Conservation (phyloP, 2,329 filamentous ascomycete genomes). For the Trichothecium roseum region DNA sequence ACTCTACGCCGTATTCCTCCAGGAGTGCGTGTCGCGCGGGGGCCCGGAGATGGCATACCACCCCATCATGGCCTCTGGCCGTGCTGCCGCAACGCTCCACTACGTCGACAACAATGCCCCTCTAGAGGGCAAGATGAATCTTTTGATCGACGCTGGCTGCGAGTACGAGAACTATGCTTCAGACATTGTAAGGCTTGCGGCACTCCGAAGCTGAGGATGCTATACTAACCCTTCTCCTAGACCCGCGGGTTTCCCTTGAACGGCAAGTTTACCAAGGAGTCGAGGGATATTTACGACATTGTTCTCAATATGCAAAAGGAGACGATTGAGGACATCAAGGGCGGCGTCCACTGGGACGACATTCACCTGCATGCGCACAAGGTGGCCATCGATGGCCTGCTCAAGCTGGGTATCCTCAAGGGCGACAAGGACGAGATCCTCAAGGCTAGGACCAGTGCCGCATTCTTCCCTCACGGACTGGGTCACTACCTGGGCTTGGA, state of each 20-base stretch:
- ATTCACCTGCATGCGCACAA: conserved; percentile 72
- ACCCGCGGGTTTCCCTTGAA: conserved; percentile 80
- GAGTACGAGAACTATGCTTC: conserved; percentile 67
- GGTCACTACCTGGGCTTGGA: conserved; percentile 91
- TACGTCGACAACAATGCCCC: conserved; percentile 72
- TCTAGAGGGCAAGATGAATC: conserved; percentile 60
- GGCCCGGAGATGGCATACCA: conserved; percentile 80
- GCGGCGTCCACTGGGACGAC: conserved; percentile 69
- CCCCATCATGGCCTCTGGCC: conserved; percentile 73
- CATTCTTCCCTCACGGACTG: conserved; percentile 86
- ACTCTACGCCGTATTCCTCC: conserved; percentile 71
- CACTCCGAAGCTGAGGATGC: background rate
- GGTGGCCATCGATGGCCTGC: conserved; percentile 70
- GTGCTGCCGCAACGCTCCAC: conserved; percentile 75
- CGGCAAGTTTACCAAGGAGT: conserved; percentile 60
- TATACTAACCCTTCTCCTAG: conserved; percentile 22
- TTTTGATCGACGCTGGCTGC: conserved; percentile 76
- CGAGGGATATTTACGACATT: conserved; percentile 66
- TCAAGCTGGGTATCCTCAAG: conserved; percentile 64
- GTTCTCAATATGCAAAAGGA: conserved; percentile 81
- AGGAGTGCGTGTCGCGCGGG: conserved; percentile 63
- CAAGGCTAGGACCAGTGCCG: conserved; percentile 67
- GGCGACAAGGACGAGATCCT: conserved; percentile 63
- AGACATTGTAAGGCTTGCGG: conserved; percentile 40
- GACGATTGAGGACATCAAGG: conserved; percentile 62